A percentile compares a stretch with the other conserved stretches of the same genome.
Evolutionary conservation across 2,329 filamentous ascomycete genomes (phyloP).

Genomic region (Diaporthe sp.): DNA sequence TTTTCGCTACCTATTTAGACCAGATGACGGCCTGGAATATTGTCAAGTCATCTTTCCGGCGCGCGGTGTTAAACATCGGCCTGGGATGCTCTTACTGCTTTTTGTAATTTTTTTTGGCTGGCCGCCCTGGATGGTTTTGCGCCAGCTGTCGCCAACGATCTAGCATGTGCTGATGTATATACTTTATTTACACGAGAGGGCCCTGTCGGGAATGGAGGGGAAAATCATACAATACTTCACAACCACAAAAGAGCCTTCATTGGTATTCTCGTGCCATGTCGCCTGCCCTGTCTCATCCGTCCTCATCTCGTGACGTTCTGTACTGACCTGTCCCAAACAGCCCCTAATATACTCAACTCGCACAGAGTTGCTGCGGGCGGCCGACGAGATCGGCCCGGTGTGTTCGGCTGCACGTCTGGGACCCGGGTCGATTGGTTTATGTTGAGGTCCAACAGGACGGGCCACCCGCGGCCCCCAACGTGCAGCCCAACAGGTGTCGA

Average conservation of each 20-base stretch:
- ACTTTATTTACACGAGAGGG: neutral
- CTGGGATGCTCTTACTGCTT: slow-evolving; percentile 14
- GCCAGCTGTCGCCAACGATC: slow-evolving; percentile 30
- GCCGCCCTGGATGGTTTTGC: slow-evolving; percentile 28
- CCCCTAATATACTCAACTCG: neutral
- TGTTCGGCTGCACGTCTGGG: neutral
- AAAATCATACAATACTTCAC: neutral
- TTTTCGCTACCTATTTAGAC: neutral
- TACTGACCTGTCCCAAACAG: neutral
- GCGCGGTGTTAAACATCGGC: neutral
- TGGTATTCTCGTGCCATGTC: neutral
- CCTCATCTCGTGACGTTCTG: neutral
- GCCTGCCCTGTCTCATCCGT: neutral
- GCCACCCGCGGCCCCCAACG: neutral
- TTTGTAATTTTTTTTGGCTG: slow-evolving; percentile 28
- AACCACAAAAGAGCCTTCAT: neutral
- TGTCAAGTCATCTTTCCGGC: neutral
- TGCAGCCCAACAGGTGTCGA: neutral
- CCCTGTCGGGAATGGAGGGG: too few species aligned
- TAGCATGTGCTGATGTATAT: slow-evolving; percentile 31
- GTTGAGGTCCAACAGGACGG: neutral
- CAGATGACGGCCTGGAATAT: neutral
- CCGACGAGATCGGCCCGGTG: neutral
- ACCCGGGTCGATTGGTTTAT: neutral
- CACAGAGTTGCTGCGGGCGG: neutral